These are phyloP conservation scores for Paraurostyla sp. DNA, from an alignment of 73 alveolate species.

Conservation along the genomic window DNA sequence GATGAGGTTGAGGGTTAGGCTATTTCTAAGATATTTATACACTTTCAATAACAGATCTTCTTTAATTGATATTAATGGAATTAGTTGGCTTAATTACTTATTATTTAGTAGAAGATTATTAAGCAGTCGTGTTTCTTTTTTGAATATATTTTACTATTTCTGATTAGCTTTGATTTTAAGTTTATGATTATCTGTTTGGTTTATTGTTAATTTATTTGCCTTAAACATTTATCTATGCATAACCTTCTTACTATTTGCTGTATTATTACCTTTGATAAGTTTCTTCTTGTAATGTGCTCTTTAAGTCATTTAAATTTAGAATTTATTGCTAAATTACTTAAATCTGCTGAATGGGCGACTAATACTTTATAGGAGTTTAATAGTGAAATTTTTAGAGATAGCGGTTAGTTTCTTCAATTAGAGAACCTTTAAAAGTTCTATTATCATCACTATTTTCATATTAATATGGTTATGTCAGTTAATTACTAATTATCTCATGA, in stretches of 20 bases:
- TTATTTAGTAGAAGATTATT: constrained; percentile 7
- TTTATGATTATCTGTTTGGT: not conserved
- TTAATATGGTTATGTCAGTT: not conserved
- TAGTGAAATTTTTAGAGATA: not conserved
- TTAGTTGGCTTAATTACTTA: not conserved
- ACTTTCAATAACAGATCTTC: too few species aligned
- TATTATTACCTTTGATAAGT: not conserved
- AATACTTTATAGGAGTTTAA: constrained; percentile 2
- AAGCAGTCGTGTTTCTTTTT: not conserved
- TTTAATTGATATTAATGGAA: not conserved
- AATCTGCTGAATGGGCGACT: not conserved
- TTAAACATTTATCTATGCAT: not conserved
- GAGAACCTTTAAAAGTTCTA: not conserved
- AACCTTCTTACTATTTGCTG: not conserved
- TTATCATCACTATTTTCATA: not conserved
- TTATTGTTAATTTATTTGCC: constrained; percentile 15
- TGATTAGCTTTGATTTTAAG: not conserved
- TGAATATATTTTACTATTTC: not conserved
- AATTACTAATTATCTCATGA: not conserved
- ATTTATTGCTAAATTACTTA: not conserved
- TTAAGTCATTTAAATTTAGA: constrained; percentile 1
- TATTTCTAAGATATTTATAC: too few species aligned
- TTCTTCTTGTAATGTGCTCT: not conserved
- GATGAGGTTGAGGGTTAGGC: too few species aligned
- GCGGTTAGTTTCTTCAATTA: not conserved